Evolutionary conservation across 202 grass and related monocot genomes (phyloP).

Genomic region (Panicum virgatum): DNA sequence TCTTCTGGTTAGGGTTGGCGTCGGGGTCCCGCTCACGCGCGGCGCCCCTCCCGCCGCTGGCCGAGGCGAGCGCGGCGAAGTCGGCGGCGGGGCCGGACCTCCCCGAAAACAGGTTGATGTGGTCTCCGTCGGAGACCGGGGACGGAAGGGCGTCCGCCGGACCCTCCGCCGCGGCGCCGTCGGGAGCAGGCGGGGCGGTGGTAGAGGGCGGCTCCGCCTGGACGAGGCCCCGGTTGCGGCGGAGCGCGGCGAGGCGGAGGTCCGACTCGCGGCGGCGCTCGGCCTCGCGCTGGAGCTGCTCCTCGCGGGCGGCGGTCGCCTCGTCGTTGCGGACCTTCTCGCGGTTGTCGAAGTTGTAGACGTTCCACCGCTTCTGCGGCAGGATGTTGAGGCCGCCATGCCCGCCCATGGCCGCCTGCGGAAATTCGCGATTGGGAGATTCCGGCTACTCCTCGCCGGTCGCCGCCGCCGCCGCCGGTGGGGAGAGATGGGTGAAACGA

Average conservation of each 20-base stretch:
- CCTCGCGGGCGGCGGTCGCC: constrained; percentile 81
- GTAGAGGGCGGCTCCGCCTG: constrained; percentile 1
- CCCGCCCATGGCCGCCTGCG: constrained; percentile 64
- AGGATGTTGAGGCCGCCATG: constrained; percentile 93
- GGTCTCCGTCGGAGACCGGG: constrained; percentile 40
- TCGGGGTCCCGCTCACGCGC: constrained; percentile 47
- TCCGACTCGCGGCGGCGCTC: constrained; percentile 69
- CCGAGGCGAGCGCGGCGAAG: constrained; percentile 63
- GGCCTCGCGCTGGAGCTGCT: constrained; percentile 76
- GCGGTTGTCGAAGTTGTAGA: constrained; percentile 92
- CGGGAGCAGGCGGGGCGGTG: neutral
- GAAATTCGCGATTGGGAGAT: neutral
- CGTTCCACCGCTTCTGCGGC: constrained; percentile 98
- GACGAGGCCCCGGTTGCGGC: constrained; percentile 55
- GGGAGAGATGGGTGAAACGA: neutral
- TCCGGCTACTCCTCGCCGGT: neutral
- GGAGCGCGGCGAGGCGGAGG: constrained; percentile 58
- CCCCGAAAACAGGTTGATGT: constrained; percentile 82
- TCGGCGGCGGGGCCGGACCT: constrained; percentile 33
- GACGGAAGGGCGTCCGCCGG: neutral
- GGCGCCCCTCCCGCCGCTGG: constrained; percentile 45
- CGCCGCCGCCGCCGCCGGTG: too few relatives aligned
- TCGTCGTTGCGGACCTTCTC: constrained; percentile 91
- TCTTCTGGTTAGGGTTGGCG: constrained; percentile 41
- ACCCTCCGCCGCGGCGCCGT: neutral